Evolutionary conservation across 139 green algal genomes (phyloP), one percentile per base, ranked within the genome.

Genomic region (Chlorella vulgaris): DNA sequence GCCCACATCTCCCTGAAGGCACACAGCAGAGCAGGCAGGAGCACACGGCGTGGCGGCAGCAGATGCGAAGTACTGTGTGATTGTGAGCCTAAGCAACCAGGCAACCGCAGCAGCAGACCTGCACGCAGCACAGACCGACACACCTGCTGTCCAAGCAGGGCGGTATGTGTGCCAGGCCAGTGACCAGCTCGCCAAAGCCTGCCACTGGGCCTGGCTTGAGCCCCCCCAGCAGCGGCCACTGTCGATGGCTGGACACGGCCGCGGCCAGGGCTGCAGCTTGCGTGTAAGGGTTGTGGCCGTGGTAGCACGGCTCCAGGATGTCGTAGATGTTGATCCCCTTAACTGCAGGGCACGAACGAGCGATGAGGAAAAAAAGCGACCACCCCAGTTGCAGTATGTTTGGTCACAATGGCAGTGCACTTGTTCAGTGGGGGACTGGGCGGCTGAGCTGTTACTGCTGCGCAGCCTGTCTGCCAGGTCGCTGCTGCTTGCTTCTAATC

Each of bases 261-360:
- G 67, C 77, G 1, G 24, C 43, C 38, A 69, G 62, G 29, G 31
- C 33, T 2, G 61, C 29, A 33, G 50, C 50, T 2, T 19, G 31
- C 26, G 58, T 31, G 80, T 84, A 84, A 0, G 80, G 80, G 69
- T 84, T 84, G 69, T 61, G 55, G 58, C 80, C 80, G 8, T 80
- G 69, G 42, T 80, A 84, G 80, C 80, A 84, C 7, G 29, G 5
- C 67, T 88, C 68, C 38, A 95, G 86, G 7, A 93, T 83, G 83
- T 93, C 85, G 61, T 95, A 95, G 0, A 94, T 61, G 70, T 90
- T 90, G 28, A 91, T 55, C 35, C 80, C 85, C 3, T 38, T 40
- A 31, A 74, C 84, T 80, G 69, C 40, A 35, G 7, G 15, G n/a
- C n/a, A n/a, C n/a, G n/a, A n/a, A n/a, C n/a, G n/a, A n/a, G n/a